phyloP scores from a whole-genome alignment of 2,329 filamentous ascomycete species.

The Akanthomyces muscarius region DNA sequence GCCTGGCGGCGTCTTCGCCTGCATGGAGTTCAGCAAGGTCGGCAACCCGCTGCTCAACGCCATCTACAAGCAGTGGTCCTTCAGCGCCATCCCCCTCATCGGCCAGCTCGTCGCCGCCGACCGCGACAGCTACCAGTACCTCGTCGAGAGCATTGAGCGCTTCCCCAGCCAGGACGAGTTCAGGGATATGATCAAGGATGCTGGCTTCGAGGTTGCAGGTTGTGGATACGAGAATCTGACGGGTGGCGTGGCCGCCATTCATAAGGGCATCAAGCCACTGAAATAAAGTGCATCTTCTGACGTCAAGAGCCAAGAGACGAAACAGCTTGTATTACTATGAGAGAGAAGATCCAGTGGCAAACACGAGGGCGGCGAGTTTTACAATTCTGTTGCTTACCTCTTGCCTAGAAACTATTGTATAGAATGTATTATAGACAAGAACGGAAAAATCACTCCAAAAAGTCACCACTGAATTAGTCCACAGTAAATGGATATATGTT shows the following conservation, averaged over 20 bases:
- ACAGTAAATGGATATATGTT: constrained; percentile 11
- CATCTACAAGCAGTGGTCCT: constrained; percentile 93
- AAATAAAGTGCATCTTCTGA: constrained; percentile 18
- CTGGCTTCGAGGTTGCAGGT: constrained; percentile 81
- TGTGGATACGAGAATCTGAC: constrained; percentile 86
- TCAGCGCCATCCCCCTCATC: constrained; percentile 88
- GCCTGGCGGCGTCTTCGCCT: constrained; percentile 93
- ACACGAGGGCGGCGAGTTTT: background rate
- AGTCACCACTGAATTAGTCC: background rate
- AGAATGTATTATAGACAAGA: constrained; percentile 6
- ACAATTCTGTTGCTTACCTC: background rate
- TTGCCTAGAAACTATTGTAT: background rate
- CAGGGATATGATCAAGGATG: constrained; percentile 73
- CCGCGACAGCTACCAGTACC: constrained; percentile 93
- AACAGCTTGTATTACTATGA: background rate
- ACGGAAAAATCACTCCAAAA: background rate
- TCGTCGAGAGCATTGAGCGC: constrained; percentile 94
- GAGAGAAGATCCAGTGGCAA: background rate
- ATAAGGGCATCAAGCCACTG: constrained; percentile 87
- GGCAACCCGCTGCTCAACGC: constrained; percentile 75
- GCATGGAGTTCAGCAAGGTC: constrained; percentile 86
- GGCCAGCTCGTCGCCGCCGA: constrained; percentile 93
- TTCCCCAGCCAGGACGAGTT: constrained; percentile 88
- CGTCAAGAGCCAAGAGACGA: background rate
- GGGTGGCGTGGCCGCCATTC: constrained; percentile 88